Evolutionary conservation across 306 rosid genomes (phyloP).

Genomic region (Hippophae gyantsensis): DNA sequence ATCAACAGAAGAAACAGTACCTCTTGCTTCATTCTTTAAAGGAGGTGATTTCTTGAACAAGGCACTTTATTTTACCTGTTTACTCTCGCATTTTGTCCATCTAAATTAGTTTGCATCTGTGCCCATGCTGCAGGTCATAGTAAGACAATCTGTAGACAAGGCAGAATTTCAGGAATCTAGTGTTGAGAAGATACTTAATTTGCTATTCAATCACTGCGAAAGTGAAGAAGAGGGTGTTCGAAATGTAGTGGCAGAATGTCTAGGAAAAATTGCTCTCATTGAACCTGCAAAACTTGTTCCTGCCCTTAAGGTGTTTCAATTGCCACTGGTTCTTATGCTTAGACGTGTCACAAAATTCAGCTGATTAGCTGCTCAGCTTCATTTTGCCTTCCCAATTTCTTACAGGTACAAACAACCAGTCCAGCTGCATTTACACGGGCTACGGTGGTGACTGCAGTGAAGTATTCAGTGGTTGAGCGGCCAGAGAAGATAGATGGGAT

Average conservation of each 20-base stretch:
- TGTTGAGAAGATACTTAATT: slow-evolving; percentile 89
- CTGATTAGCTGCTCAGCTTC: slow-evolving; percentile 14
- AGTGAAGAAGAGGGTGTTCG: slow-evolving; percentile 99
- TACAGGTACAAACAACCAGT: slow-evolving; percentile 74
- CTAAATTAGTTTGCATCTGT: slow-evolving; percentile 12
- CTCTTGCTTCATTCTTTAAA: slow-evolving; percentile 95
- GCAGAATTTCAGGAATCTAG: slow-evolving; percentile 91
- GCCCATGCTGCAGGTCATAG: slow-evolving; percentile 60
- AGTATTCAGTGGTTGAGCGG: slow-evolving; percentile 94
- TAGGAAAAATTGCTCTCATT: slow-evolving; percentile 94
- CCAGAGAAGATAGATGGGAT: slow-evolving; percentile 95
- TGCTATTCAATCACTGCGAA: slow-evolving; percentile 93
- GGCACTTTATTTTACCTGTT: slow-evolving; percentile 6
- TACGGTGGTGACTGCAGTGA: slow-evolving; percentile 96
- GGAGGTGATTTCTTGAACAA: slow-evolving; percentile 52
- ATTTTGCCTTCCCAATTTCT: slow-evolving; percentile 13
- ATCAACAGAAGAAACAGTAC: slow-evolving; percentile 98
- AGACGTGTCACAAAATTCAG: slow-evolving; percentile 16
- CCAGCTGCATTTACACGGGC: slow-evolving; percentile 96
- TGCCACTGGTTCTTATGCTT: slow-evolving; percentile 1
- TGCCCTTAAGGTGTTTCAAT: slow-evolving; percentile 73
- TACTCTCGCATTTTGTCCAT: background rate
- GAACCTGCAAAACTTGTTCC: slow-evolving; percentile 96
- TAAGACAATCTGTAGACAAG: slow-evolving; percentile 92
- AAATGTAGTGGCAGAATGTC: slow-evolving; percentile 95